Evolutionary conservation across 257 asterid genomes (phyloP), one percentile per base, ranked within the genome.

Genomic region (Knoxia roxburghii): DNA sequence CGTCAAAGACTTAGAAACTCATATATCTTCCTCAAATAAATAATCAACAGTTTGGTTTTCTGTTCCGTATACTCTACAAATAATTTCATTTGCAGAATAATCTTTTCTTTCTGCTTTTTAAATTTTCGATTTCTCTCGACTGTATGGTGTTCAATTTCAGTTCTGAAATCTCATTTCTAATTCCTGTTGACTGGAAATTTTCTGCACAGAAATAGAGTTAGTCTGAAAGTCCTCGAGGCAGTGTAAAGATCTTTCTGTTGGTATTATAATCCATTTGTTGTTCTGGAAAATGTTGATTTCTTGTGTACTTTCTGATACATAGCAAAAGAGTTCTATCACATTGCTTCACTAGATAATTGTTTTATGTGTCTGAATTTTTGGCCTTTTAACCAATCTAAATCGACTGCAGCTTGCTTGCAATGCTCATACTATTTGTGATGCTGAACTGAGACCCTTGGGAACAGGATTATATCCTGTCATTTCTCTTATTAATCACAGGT

Each of bases 401-500:
- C 37, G 68, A 57, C 6, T 74, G 79, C 85, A 94, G 99, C 79
- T 94, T 75, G 93, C 99, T 35, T 94, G 99, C 91, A 94, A 94
- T 82, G 99, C 99, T 27, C 99, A 94, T 82, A 84, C 95, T 51
- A 85, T 94, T 67, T 90, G 96, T 81, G 97, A 94, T 37, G 72
- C 86, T 72, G 99, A 90, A 80, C 79, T 94, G 81, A 86, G 87
- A 78, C 95, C 99, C 68, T 81, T 82, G 70, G 99, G 92, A 73
- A 94, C 99, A 11, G 97, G 99, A 72, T 77, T 94, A 24, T 94
- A 82, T 73, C 96, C 97, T n/a, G 85, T 85, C 48, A 70, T 94
- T 73, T 88, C 99, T 49, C 76, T 86, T 71, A 88, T 94, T 76
- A 94, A 94, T 78, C 99, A 94, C 84, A 88, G 99, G 99, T 94